phyloP scores from a whole-genome alignment of 2,329 filamentous ascomycete genomes.

The Aureobasidium sp. region DNA sequence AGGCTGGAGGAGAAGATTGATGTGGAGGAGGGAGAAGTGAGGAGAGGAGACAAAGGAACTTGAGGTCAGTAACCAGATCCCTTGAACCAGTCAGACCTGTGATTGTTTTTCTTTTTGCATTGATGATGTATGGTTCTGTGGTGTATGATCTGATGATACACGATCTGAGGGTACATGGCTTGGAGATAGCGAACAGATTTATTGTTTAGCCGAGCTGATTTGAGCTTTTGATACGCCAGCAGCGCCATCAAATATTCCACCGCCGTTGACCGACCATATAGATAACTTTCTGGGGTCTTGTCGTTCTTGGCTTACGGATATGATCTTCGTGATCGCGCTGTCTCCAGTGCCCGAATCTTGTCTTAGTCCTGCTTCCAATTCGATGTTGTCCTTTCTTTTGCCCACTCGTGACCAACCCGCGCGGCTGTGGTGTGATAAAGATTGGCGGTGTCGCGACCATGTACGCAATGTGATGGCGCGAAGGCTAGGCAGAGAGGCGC shows the following conservation, averaged over 20 bases:
- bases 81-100: neutral
- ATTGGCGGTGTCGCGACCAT: constrained; percentile 8
- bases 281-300: neutral
- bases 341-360: neutral
- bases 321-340: neutral
- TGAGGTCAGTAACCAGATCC: neutral
- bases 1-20: neutral
- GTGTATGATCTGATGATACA: neutral
- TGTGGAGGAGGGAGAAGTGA: neutral
- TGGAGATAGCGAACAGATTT: neutral
- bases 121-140: neutral
- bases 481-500: constrained; percentile 25
- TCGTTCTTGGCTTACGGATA: neutral
- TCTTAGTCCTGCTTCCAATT: neutral
- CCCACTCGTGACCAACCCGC: neutral
- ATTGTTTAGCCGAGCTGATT: neutral
- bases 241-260: neutral
- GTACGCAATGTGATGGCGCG: constrained; percentile 24
- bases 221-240: neutral
- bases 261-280: neutral
- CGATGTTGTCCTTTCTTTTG: neutral
- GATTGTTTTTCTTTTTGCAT: neutral
- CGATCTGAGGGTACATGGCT: too few species aligned
- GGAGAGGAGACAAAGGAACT: neutral
- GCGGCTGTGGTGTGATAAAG: neutral